phyloP scores from a whole-genome alignment of 441 rosid genomes.

The Daphne laureola region DNA sequence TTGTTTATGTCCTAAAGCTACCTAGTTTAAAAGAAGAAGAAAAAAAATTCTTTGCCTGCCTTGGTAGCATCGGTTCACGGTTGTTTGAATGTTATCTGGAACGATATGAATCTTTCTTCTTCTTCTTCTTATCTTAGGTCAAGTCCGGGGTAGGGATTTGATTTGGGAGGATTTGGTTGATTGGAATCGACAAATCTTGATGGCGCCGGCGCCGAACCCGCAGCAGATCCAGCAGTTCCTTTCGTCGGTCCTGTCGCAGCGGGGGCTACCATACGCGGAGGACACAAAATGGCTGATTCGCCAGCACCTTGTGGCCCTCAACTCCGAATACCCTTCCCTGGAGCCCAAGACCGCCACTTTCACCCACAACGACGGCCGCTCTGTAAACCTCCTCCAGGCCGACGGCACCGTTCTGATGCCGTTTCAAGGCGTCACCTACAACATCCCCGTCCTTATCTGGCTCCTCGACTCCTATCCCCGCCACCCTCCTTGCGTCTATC shows the following conservation, averaged over 20 bases:
- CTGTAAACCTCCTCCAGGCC: constrained; percentile 88
- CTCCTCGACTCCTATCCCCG: constrained; percentile 88
- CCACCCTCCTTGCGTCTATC: constrained; percentile 80
- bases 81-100: no score
- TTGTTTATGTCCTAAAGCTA: no score
- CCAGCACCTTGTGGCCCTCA: constrained; percentile 69
- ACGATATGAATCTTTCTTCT: no score
- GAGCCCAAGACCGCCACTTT: constrained; percentile 85
- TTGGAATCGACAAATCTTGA: neutral
- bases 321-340: constrained; percentile 59
- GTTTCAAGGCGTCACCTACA: constrained; percentile 76
- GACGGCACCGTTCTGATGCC: constrained; percentile 90
- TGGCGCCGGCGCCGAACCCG: constrained; percentile 31
- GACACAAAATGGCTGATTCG: constrained; percentile 85
- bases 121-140: no score
- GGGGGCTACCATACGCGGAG: constrained; percentile 82
- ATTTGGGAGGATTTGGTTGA: no score
- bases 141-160: no score
- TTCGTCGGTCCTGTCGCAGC: constrained; percentile 75
- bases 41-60: no score
- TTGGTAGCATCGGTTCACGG: no score
- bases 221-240: constrained; percentile 74
- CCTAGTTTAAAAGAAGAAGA: no score
- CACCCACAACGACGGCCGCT: constrained; percentile 96
- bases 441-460: constrained; percentile 87